Base-by-base conservation (phyloP, 371 early-diverging fungal species). In the Mucor plumbeus region DNA sequence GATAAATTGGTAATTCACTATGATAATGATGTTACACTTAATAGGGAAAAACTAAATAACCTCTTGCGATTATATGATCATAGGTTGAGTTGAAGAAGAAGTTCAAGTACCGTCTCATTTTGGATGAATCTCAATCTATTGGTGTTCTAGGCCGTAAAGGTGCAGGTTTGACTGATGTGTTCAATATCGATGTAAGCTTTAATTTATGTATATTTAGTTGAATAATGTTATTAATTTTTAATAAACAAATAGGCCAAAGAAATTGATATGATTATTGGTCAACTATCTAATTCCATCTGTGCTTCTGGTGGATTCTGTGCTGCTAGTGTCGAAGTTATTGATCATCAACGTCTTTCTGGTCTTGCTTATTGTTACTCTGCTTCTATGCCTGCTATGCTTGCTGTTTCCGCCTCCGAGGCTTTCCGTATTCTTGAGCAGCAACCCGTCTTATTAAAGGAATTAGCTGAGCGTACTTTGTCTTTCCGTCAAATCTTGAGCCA, bases 341-440 rank as follows among this genome's bases (percentile, higher is more conserved):
- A 99, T 68, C 97, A 99, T 84, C 90, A 98, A 81, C 90, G 99
- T 61, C 88, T 99, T 9, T 94, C 95, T 11, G 97, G 98, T 15
- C 83, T 85, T 33, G 94, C 97, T 3, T 99, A 99, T 78, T 95
- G 95, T 68, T 99, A 96, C 82, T 99, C 99, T 40, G 99, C 99
- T 9, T 95, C 99, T n/a, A 88, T 99, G 56, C 99, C 99, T 11
- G 97, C 97, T 21, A 94, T 97, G 84, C 82, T 99, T 17, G 90
- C 99, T 11, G 92, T 95, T 15, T 89, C 94, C 36, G 95, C 96
- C 7, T 79, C 92, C 7, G 95, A 96, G 71, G 95, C 93, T 5
- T 81, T 99, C 72, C 85, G 88, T 19, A 79, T 89, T n/a, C 82
- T 95, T 53, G 64, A 75, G 9, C 76, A 80, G 43, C 75, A 86